Evolutionary conservation across 148 eudicot species (phyloP), one percentile per base, ranked within the genome.

Genomic region (Mesembryanthemum crystallinum): DNA sequence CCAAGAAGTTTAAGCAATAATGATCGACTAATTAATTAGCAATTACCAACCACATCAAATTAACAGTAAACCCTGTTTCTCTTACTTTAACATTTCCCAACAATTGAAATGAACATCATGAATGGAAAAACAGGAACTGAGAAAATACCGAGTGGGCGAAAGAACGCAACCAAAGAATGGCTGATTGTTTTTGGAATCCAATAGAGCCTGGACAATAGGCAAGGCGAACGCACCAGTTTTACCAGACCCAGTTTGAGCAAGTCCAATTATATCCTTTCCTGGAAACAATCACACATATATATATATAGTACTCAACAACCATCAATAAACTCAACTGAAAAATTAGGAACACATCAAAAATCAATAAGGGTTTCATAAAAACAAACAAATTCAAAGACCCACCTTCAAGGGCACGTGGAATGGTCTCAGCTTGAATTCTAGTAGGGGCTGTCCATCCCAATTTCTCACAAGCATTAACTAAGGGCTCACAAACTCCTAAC

Each of bases 161-260:
- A 94, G 90, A 51, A 94, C 97, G 17, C 93, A 92, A 27, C 88
- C 97, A 30, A 90, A 94, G 76, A 94, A 92, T 2, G 96, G 87
- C 12, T 84, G 85, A 27, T 89, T 90, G 0, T 68, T 8, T 45
- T 45, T 45, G 11, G 14, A 65, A 29, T 92, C 92, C 51, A 92
- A 49, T 63, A 94, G 83, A 3, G 96, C 80, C 77, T 94, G 97
- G 32, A 94, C 82, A 37, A 94, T 90, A 7, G 98, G 98, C 67
- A 94, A 79, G 3, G 92, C 97, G 49, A 94, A 94, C 7, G 98
- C 98, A n/a, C 93, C 98, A 30, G 98, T 94, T 83, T 94, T 94
- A 55, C 98, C 98, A 18, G 98, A 94, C 61, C 98, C 98, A 25
- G 98, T 94, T 78, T 94, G 92, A 39, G 98, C 98, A 73, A 94